These are phyloP conservation scores for Afroboletus lepidellus DNA, from an alignment of 1,284 basidiomycete genomes.

Conservation along the genomic window DNA sequence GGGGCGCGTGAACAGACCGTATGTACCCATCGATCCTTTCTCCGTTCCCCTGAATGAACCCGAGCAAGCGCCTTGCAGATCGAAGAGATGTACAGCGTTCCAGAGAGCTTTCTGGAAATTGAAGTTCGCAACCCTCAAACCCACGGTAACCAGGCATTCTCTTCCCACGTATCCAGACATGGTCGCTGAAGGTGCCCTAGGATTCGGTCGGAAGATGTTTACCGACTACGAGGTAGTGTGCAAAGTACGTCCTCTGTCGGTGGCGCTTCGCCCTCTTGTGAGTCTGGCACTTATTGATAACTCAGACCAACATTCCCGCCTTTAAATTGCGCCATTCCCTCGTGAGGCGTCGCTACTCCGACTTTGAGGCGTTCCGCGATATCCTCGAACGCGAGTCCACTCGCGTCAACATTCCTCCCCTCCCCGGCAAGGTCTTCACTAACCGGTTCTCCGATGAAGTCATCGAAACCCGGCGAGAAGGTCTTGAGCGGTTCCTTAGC, in stretches of 20 bases:
- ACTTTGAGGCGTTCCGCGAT: constrained; percentile 99
- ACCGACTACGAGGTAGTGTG: constrained; percentile 99
- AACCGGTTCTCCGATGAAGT: constrained; percentile 98
- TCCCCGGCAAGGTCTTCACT: constrained; percentile 96
- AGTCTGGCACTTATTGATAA: not conserved
- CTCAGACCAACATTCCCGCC: constrained; percentile 95
- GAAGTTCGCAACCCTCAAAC: constrained; percentile 97
- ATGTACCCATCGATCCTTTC: constrained; percentile 36
- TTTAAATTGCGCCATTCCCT: constrained; percentile 96
- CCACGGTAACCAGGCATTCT: constrained; percentile 63
- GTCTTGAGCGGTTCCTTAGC: constrained; percentile 92
- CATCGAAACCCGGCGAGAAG: constrained; percentile 89
- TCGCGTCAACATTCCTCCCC: constrained; percentile 93
- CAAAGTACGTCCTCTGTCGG: constrained; percentile 55
- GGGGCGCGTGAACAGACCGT: constrained; percentile 80
- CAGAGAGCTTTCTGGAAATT: constrained; percentile 97
- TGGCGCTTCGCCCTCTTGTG: not conserved
- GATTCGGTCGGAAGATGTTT: constrained; percentile 96
- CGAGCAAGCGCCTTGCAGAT: constrained; percentile 57
- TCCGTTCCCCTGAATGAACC: constrained; percentile 30
- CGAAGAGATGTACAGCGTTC: constrained; percentile 97
- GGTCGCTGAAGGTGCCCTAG: constrained; percentile 40
- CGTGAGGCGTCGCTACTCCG: constrained; percentile 94
- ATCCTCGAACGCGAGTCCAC: constrained; percentile 97
- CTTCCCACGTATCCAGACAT: not conserved